Base-by-base conservation (phyloP, 2,329 filamentous ascomycete species). In the Chaetoscypha palmicola region DNA sequence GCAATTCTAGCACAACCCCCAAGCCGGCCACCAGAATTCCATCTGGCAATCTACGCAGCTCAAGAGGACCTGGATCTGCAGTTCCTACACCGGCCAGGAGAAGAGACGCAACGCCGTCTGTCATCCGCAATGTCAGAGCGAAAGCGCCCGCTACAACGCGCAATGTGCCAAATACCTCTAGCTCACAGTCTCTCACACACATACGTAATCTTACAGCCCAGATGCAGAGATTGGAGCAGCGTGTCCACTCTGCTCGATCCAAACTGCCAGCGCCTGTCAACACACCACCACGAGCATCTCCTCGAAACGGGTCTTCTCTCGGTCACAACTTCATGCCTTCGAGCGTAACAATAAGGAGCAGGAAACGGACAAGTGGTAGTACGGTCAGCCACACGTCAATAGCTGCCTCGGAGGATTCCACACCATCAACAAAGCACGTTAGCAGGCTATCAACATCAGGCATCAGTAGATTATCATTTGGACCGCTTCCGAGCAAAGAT, bases 221-320 rank as follows among this genome's bases (percentile, higher is more conserved):
- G 67, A 96, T 97, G 89, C 88, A 96, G 66, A 86, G 88, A 54
- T 81, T 98, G 49, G 92, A 97, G 64, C 87, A 92, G 51, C 79
- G 92, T 34, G 91, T 98, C 8, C 89, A 97, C 49, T 88, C 83
- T 19, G 92, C 84, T 14, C 81, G 89, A 55, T 96, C 91, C 30
- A 95, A 92, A 66, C 76, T 98, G 16, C 92, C 92, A 2, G 87
- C 84, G 1, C 87, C 90, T 2, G 74, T 79, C 5, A 74, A 72
- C 43, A 92, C 85, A 0, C 89, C 90, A 3, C 88, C 90, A 14
- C 80, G 83, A 37, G 75, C 77, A 3, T 94, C 89, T n/a, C 88
- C 90, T 17, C 77, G 86, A 41, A 63, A 64, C 43, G 46, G 22
- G 2, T 70, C 68, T 3, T 56, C 66, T 10, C 57, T 66, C 20